Conservation (phyloP, 1,284 basidiomycete species). For the Pyrrhoderma lamaoense region DNA sequence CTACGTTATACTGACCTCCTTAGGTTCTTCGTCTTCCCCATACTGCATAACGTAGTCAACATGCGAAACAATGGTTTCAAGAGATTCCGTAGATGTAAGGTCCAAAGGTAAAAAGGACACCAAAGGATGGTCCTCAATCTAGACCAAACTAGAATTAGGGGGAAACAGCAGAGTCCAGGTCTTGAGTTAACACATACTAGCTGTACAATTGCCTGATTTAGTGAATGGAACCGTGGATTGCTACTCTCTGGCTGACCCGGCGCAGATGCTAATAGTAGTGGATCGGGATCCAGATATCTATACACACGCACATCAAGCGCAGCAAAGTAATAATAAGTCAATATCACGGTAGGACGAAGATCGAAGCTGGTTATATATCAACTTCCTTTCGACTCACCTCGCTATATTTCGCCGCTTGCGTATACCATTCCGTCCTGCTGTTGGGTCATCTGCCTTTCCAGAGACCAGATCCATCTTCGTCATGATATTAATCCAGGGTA, state of each 20-base stretch:
- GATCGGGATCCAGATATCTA: constrained; percentile 95
- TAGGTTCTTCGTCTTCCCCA: constrained; percentile 89
- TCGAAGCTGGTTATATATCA: neutral
- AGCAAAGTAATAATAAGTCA: neutral
- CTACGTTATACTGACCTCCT: constrained; percentile 69
- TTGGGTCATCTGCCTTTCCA: constrained; percentile 50
- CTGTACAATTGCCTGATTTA: constrained; percentile 93
- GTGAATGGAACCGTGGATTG: constrained; percentile 86
- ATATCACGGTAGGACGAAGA: neutral
- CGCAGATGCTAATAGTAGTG: constrained; percentile 71
- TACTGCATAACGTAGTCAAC: constrained; percentile 98
- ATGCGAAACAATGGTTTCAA: constrained; percentile 88
- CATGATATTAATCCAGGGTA: constrained; percentile 97
- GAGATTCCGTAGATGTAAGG: constrained; percentile 82
- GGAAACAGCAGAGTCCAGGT: constrained; percentile 6
- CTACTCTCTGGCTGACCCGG: constrained; percentile 55
- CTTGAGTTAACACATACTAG: constrained; percentile 44
- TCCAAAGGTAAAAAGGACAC: constrained; percentile 97
- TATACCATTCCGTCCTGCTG: constrained; percentile 64
- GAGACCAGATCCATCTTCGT: constrained; percentile 98
- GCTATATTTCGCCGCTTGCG: constrained; percentile 71
- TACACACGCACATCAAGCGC: neutral
- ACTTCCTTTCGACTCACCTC: constrained; percentile 38
- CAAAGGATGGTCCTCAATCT: constrained; percentile 98
- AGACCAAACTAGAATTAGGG: constrained; percentile 16